Evolutionary conservation across 805 yeast genomes (phyloP), one percentile per base, ranked within the genome.

Genomic region (Candida germanica): DNA sequence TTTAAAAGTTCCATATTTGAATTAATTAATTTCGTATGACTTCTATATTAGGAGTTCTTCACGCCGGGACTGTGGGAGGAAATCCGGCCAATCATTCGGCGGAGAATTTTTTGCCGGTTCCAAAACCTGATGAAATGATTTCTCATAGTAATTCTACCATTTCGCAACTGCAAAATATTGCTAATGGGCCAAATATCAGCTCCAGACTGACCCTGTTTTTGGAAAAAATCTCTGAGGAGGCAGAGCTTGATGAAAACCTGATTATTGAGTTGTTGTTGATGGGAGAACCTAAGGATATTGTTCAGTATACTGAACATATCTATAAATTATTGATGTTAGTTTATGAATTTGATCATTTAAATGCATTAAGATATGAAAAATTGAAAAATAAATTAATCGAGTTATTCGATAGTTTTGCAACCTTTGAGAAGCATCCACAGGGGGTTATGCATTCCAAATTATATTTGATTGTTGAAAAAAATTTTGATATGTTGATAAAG

Each of bases 301-400:
- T 50, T 14, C 71, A 67, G 46, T 67, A 66, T 39, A 46, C 59
- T 8, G 69, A 63, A 26, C 72, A 67, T 37, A 30, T 67, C 4
- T 53, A 46, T 43, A 63, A 63, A 35, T 36, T 67, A 6, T 46
- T 59, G 53, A 52, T 18, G 47, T 51, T 26, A 30, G 16, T 44
- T 12, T 29, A 28, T 35, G 48, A 41, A 28, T 22, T 31, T 10
- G 25, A 30, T 24, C 29, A 12, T 33, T 46, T 36, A 38, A 43
- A 23, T 1, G 29, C 33, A 3, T 43, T 36, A 8, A 57, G 56
- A 31, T 35, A 40, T 15, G 13, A 28, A 3, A 28, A 34, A 21
- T 42, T 66, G n/a, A 51, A 51, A 18, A 31, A 39, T 4, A 66
- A 65, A 37, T 46, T 51, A 29, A 44, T 39, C 25, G 26, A 24